phyloP scores from a whole-genome alignment of 805 yeast genomes.

The Hanseniaspora pseudoguilliermondii region DNA sequence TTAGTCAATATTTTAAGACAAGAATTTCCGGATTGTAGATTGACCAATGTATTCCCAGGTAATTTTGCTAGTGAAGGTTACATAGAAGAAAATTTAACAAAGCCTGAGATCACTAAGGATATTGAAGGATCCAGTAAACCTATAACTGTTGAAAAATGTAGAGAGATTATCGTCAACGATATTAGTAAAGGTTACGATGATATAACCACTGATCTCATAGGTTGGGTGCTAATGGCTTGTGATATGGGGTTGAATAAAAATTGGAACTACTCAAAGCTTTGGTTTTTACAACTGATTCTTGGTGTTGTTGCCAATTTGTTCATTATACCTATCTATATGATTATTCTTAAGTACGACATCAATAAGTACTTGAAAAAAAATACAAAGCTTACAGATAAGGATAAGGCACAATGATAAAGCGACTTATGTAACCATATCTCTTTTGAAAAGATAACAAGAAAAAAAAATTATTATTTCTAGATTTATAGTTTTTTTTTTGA shows the following conservation, averaged over 20 bases:
- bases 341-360: constrained; percentile 42
- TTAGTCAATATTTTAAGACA: constrained; percentile 69
- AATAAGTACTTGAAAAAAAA: constrained; percentile 33
- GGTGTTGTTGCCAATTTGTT: constrained; percentile 37
- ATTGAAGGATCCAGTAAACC: constrained; percentile 81
- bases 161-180: constrained; percentile 42
- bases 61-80: constrained; percentile 84
- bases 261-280: constrained; percentile 34
- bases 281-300: constrained; percentile 38
- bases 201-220: constrained; percentile 69
- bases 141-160: constrained; percentile 53
- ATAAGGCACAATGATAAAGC: constrained; percentile 14
- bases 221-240: constrained; percentile 63
- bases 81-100: constrained; percentile 63
- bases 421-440: too few relatives aligned
- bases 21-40: constrained; percentile 62
- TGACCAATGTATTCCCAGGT: constrained; percentile 75
- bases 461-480: too few relatives aligned
- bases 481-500: too few relatives aligned
- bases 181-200: constrained; percentile 57
- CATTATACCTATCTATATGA: constrained; percentile 47
- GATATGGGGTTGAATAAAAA: constrained; percentile 58
- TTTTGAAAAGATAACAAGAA: too few relatives aligned
- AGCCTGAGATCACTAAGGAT: constrained; percentile 66
- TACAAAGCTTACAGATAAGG: not conserved